Conservation (phyloP, 768 basidiomycete species). For the Kwoniella heveanensis region DNA sequence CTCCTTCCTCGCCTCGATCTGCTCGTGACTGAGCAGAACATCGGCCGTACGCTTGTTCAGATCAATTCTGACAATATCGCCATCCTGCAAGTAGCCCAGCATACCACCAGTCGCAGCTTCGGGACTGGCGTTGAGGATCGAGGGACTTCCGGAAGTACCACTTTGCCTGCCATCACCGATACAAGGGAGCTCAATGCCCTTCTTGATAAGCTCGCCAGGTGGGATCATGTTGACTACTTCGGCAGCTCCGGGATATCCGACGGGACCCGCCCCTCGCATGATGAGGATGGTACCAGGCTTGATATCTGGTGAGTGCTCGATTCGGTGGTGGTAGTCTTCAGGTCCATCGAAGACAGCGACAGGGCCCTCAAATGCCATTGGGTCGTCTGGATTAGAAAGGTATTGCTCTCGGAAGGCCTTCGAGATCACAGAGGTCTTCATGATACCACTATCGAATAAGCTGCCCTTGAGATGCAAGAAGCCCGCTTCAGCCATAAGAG, state of each 20-base stretch:
- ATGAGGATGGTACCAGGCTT: constrained; percentile 49
- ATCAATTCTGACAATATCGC: constrained; percentile 49
- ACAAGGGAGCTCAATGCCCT: constrained; percentile 54
- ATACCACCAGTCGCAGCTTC: constrained; percentile 51
- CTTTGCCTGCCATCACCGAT: constrained; percentile 54
- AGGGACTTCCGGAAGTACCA: constrained; percentile 52
- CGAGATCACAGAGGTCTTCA: constrained; percentile 55
- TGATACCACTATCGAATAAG: constrained; percentile 54
- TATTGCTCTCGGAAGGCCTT: constrained; percentile 49
- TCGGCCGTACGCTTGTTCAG: constrained; percentile 43
- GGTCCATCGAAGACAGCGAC: constrained; percentile 55
- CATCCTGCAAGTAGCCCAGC: constrained; percentile 48
- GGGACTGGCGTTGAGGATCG: constrained; percentile 54
- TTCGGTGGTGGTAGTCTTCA: constrained; percentile 52
- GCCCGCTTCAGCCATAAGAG: constrained; percentile 47
- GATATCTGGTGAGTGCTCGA: constrained; percentile 41
- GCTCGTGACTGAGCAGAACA: constrained; percentile 39
- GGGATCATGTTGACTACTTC: constrained; percentile 56
- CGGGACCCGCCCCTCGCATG: constrained; percentile 54
- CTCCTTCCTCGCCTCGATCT: constrained; percentile 47
- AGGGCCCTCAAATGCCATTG: constrained; percentile 55
- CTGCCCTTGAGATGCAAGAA: constrained; percentile 52
- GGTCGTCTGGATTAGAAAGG: constrained; percentile 51
- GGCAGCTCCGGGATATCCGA: constrained; percentile 50
- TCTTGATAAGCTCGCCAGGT: constrained; percentile 48